Base-by-base conservation (phyloP, 2,329 filamentous ascomycete genomes). In the Thielaviopsis musarum region DNA sequence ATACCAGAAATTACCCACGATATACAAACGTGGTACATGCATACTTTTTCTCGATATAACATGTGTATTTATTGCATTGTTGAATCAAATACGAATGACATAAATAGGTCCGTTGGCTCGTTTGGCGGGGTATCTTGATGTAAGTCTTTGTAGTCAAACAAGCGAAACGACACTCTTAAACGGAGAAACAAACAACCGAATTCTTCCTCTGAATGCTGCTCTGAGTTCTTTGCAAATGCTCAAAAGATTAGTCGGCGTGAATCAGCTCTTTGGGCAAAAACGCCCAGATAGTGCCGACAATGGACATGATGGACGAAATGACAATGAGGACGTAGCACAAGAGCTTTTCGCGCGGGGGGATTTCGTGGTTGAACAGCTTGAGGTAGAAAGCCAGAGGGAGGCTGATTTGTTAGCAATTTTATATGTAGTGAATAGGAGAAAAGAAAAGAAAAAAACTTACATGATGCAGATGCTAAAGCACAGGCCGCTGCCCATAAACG, bases 381-480 rank as follows among this genome's bases (percentile, higher is more conserved):
- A 97, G 73, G 67, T 97, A 90, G 68, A 98, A 97, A 4, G 84
- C 79, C 34, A 95, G 74, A 0, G 91, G 93, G 56, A 98, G 70
- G 19, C 75, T 77, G 45, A 2, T 2, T 28, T 21, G 49, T 52
- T 52, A 41, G 30, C 6, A 26, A 5, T 7, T 21, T 5, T 9
- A n/a, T 15, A n/a, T 7, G 13, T 6, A 2, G 22, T 17, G 22
- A n/a, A 26, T 48, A 30, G 15, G 30, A 17, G 30, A 9, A 21
- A 51, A n/a, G 34, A 26, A 21, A 34, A 19, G 12, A 24, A 49
- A 15, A 10, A 53, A 17, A 71, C 75, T 68, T 66, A 76, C 70
- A 95, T 90, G 64, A 97, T 84, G 71, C 91, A 97, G 64, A 97
- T 94, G 19, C 88, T 88, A 66, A 95, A 95, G 72, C 91, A 96